phyloP scores from a whole-genome alignment of 1,139 yeast species.

The Kodamaea ohmeri region DNA sequence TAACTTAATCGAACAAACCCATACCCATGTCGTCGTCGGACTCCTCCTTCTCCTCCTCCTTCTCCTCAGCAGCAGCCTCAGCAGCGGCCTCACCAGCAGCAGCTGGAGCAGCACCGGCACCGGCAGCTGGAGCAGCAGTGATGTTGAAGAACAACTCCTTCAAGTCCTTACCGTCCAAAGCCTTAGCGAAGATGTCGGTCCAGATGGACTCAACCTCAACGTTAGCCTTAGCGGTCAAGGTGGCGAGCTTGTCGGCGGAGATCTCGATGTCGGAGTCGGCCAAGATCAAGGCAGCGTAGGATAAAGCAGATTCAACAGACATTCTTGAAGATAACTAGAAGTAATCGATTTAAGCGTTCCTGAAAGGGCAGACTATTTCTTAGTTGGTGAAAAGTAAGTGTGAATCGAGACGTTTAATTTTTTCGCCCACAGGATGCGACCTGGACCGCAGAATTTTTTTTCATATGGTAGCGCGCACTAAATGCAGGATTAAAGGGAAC shows the following conservation, averaged over 20 bases:
- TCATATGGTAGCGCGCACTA: slow-evolving; percentile 2
- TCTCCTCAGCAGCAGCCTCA: slow-evolving; percentile 48
- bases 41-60: slow-evolving; percentile 50
- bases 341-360: slow-evolving; percentile 24
- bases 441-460: slow-evolving; percentile 2
- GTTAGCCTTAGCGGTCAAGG: slow-evolving; percentile 67
- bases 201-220: slow-evolving; percentile 71
- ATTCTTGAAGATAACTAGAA: slow-evolving; percentile 29
- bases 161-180: slow-evolving; percentile 94
- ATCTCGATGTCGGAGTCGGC: slow-evolving; percentile 96
- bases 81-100: slow-evolving; percentile 62
- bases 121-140: slow-evolving; percentile 51
- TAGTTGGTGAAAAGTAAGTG: slow-evolving; percentile 14
- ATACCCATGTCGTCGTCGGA: slow-evolving; percentile 88
- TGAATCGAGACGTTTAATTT: background rate
- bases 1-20: slow-evolving; percentile 58
- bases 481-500: background rate
- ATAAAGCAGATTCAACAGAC: slow-evolving; percentile 64
- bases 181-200: slow-evolving; percentile 95
- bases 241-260: slow-evolving; percentile 85
- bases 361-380: slow-evolving; percentile 27
- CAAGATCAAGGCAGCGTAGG: slow-evolving; percentile 94
- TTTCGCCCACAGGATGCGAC: slow-evolving; percentile 1
- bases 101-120: slow-evolving; percentile 49
- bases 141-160: slow-evolving; percentile 85